Base-by-base conservation (phyloP, 2,329 filamentous ascomycete genomes). In the Exserohilum turcica region DNA sequence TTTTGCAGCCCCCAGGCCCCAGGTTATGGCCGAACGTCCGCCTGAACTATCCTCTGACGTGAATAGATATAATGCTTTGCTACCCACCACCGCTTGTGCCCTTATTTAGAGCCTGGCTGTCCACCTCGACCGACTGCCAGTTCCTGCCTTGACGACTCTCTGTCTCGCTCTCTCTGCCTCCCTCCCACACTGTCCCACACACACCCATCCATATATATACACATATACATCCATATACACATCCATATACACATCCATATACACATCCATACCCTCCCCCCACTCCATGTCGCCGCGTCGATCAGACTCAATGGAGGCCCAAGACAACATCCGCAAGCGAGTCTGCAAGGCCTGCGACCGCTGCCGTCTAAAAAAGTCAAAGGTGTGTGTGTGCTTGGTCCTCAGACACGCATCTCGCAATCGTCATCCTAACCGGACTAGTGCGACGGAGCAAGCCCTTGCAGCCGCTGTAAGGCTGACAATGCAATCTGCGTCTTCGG, bases 301-400 rank as follows among this genome's bases (percentile, higher is more conserved):
- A 43, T 70, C 70, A 48, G 70, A 65, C 50, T 74, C 72, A 36
- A 75, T 74, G 71, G 73, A 74, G 44, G 62, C 67, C 16, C 79
- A 81, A 64, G 75, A 74, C 57, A 80, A 78, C 59, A 77, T 79
- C 53, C 73, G 84, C 61, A 87, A 87, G 74, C 78, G 85, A 65
- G 85, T 87, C 33, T 85, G 85, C 71, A 87, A 87, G 74, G 85
- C 85, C 19, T 87, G 85, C 72, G 85, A 87, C 72, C 79, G 85
- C 54, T 87, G 85, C 75, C 79, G 85, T 42, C 64, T 86, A 52
- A 87, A 87, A 74, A 87, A 87, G 69, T 86, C 84, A 68, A 87
- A 87, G 78, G 82, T 83, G 75, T 54, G 73, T n/a, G n/a, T n/a
- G n/a, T n/a, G n/a, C n/a, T 63, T 32, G 19, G 12, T 13, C 40